These are phyloP conservation scores for Nitzschia palea DNA, from an alignment of 108 stramenopile species.

Conservation along the genomic window DNA sequence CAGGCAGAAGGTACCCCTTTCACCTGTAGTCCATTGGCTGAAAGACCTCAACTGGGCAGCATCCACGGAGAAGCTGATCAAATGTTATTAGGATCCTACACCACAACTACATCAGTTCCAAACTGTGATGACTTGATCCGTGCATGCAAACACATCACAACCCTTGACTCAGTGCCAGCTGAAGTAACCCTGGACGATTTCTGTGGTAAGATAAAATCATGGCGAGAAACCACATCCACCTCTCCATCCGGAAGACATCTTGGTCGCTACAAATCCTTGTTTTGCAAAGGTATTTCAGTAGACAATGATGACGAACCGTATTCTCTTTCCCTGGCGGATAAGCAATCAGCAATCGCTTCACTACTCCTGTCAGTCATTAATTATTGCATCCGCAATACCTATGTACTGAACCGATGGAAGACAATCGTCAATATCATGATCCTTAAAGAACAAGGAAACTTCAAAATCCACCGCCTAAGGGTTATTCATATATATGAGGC, in stretches of 20 bases:
- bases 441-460: not conserved
- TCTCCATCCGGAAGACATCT: not conserved
- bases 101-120: not conserved
- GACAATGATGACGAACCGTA: not conserved
- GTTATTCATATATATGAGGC: conserved; percentile 21
- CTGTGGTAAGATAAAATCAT: not conserved
- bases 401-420: conserved; percentile 10
- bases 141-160: not conserved
- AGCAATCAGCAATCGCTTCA: not conserved
- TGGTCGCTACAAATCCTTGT: not conserved
- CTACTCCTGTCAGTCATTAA: not conserved
- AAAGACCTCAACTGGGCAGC: not conserved
- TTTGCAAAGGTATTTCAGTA: not conserved
- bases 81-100: not conserved
- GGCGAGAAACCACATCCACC: not conserved
- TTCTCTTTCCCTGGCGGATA: not conserved
- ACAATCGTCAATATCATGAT: not conserved
- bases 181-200: not conserved
- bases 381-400: not conserved
- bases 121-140: not conserved
- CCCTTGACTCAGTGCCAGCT: not conserved
- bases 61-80: not conserved
- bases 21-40: not conserved
- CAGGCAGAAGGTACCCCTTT: not conserved
- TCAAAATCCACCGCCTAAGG: not conserved